phyloP scores from a whole-genome alignment of 2,329 filamentous ascomycete genomes.

The Purpureocillium takamizusanense region DNA sequence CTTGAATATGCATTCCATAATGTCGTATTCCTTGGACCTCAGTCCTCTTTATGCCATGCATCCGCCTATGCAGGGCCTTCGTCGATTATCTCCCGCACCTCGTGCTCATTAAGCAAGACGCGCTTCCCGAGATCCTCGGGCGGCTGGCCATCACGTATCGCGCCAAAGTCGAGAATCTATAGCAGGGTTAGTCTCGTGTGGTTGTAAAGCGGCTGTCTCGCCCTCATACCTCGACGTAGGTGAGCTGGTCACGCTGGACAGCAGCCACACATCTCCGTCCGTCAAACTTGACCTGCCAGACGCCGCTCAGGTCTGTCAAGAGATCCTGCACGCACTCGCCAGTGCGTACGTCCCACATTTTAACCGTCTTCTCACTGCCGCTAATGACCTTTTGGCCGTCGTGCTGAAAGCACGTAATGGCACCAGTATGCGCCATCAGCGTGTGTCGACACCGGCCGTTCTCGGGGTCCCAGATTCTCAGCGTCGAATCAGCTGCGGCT shows the following conservation, averaged over 20 bases:
- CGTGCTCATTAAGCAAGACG: slow-evolving; percentile 54
- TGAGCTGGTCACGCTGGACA: slow-evolving; percentile 84
- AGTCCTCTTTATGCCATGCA: background rate
- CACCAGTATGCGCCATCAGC: slow-evolving; percentile 86
- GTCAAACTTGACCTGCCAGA: slow-evolving; percentile 99
- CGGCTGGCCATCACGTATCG: slow-evolving; percentile 77
- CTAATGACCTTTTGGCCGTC: slow-evolving; percentile 95
- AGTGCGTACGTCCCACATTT: slow-evolving; percentile 96
- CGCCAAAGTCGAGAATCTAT: slow-evolving; percentile 95
- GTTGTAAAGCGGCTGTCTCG: no score
- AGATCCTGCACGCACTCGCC: slow-evolving; percentile 91
- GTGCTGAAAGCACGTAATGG: slow-evolving; percentile 98
- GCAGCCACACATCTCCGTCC: slow-evolving; percentile 91
- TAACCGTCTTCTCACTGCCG: slow-evolving; percentile 88
- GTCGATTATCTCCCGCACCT: slow-evolving; percentile 41
- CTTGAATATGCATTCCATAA: slow-evolving; percentile 8
- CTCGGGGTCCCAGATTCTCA: slow-evolving; percentile 95
- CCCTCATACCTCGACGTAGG: slow-evolving; percentile 76
- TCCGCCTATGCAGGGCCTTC: slow-evolving; percentile 23
- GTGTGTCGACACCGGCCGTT: slow-evolving; percentile 84
- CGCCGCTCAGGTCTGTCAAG: slow-evolving; percentile 86
- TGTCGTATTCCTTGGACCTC: background rate
- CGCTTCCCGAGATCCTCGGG: slow-evolving; percentile 69
- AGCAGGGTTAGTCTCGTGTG: slow-evolving; percentile 2
- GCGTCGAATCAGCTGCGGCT: slow-evolving; percentile 87